These are phyloP conservation scores for Phytophthora colocasiae DNA, from an alignment of 352 stramenopile species.

Conservation along the genomic window DNA sequence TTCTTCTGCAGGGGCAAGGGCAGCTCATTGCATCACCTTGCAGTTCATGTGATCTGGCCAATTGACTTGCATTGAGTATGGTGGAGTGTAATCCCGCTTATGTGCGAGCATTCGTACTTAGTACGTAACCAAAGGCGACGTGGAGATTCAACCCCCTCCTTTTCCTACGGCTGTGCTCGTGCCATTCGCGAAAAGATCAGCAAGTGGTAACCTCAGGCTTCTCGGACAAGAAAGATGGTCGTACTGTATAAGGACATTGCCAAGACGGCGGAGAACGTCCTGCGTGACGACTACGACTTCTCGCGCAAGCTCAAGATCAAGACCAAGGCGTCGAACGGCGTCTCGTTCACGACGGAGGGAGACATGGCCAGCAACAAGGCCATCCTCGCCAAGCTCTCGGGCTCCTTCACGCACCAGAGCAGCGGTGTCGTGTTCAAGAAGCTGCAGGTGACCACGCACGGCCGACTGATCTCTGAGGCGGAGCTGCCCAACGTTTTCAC, in stretches of 20 bases:
- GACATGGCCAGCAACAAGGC: slow-evolving; percentile 88
- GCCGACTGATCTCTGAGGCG: slow-evolving; percentile 76
- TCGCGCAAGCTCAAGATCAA: slow-evolving; percentile 93
- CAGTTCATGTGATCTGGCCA: slow-evolving; percentile 8
- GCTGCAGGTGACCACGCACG: slow-evolving; percentile 88
- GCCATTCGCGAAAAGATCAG: slow-evolving; percentile 73
- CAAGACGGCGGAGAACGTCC: slow-evolving; percentile 88
- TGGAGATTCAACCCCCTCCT: slow-evolving; percentile 31
- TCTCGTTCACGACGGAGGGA: slow-evolving; percentile 88
- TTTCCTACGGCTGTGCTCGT: slow-evolving; percentile 21
- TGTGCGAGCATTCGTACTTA: slow-evolving; percentile 46
- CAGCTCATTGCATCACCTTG: slow-evolving; percentile 31
- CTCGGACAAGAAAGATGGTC: slow-evolving; percentile 44
- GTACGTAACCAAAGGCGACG: neutral
- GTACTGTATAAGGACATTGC: slow-evolving; percentile 88
- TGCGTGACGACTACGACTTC: slow-evolving; percentile 91
- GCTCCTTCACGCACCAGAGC: slow-evolving; percentile 68
- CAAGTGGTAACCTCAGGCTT: slow-evolving; percentile 24
- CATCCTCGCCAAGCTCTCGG: slow-evolving; percentile 85
- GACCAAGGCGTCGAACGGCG: slow-evolving; percentile 87
- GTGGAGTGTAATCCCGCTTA: neutral
- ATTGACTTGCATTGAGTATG: slow-evolving; percentile 23
- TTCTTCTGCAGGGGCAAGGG: slow-evolving; percentile 6
- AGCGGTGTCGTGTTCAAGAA: slow-evolving; percentile 86
- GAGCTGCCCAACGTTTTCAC: slow-evolving; percentile 86